Conservation (phyloP, 1,284 basidiomycete genomes). For the Peniophora sp. region DNA sequence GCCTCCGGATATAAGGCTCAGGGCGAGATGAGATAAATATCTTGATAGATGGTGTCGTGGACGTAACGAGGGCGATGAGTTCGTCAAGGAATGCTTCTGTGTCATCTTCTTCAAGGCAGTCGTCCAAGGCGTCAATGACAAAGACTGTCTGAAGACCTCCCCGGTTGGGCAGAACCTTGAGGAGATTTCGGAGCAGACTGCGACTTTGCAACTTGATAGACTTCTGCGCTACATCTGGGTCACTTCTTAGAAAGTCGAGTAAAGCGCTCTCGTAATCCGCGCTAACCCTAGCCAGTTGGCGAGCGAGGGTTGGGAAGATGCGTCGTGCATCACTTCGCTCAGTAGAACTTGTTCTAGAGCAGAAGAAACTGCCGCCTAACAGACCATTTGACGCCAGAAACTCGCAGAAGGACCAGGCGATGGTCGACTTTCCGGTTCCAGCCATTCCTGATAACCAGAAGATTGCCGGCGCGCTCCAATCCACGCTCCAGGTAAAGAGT, state of each 20-base stretch:
- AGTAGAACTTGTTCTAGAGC: constrained; percentile 6
- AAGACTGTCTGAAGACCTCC: not conserved
- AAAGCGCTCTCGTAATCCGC: not conserved
- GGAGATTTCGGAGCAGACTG: not conserved
- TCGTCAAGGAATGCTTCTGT: not conserved
- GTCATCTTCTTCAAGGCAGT: not conserved
- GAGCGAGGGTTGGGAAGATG: not conserved
- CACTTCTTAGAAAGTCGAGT: not conserved
- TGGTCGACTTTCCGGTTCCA: constrained; percentile 17
- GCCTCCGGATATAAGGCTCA: not conserved
- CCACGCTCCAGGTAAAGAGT: constrained; percentile 8
- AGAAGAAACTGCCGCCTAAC: constrained; percentile 15
- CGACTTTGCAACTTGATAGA: not conserved
- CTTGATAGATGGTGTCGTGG: not conserved
- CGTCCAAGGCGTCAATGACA: not conserved
- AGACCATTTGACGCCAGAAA: constrained; percentile 3
- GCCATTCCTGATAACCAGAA: constrained; percentile 18
- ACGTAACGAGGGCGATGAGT: not conserved
- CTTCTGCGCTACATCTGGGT: not conserved
- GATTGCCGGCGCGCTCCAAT: constrained; percentile 5
- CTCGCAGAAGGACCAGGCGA: constrained; percentile 12
- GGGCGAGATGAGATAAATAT: not conserved
- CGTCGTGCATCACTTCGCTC: not conserved
- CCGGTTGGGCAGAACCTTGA: not conserved
- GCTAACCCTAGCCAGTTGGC: not conserved